A percentile compares a stretch with the other conserved stretches of the same genome.
Conservation (phyloP, 2,329 filamentous ascomycete genomes). For the Ophiobolus disseminans region DNA sequence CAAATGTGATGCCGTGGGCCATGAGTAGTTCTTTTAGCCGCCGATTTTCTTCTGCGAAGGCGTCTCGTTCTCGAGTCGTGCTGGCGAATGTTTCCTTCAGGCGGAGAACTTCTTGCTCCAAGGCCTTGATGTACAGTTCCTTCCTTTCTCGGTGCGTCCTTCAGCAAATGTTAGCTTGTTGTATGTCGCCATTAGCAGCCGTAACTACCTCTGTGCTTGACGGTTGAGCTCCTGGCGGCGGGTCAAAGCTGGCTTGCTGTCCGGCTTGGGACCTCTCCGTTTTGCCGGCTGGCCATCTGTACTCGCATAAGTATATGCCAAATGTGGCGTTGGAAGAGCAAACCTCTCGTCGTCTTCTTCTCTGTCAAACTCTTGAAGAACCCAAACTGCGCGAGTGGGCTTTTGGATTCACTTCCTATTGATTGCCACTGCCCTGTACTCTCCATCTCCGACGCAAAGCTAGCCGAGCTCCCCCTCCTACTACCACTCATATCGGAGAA, state of each 20-base stretch:
- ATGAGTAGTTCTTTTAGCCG: constrained; percentile 70
- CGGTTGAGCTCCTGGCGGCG: constrained; percentile 92
- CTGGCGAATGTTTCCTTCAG: constrained; percentile 84
- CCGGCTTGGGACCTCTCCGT: constrained; percentile 90
- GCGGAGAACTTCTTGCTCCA: constrained; percentile 89
- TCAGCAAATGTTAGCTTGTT: constrained; percentile 21
- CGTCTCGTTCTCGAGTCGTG: constrained; percentile 76
- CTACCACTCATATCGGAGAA: constrained; percentile 40
- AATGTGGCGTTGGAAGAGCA: constrained; percentile 13
- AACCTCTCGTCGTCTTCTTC: constrained; percentile 80
- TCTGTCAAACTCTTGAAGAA: constrained; percentile 72
- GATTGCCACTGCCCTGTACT: constrained; percentile 47
- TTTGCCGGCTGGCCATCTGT: constrained; percentile 85
- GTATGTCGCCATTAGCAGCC: not conserved
- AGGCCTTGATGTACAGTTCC: constrained; percentile 91
- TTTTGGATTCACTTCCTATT: constrained; percentile 47
- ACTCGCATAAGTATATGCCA: constrained; percentile 7
- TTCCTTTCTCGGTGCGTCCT: constrained; percentile 97
- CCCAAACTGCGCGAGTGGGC: constrained; percentile 46
- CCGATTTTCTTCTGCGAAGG: constrained; percentile 78
- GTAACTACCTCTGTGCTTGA: constrained; percentile 88
- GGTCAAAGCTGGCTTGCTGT: constrained; percentile 92
- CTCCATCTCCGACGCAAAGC: constrained; percentile 48
- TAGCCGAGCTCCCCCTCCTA: constrained; percentile 43
- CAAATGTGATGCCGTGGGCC: constrained; percentile 65